Conservation (phyloP, 257 asterid genomes). For the Linaria vulgaris region DNA sequence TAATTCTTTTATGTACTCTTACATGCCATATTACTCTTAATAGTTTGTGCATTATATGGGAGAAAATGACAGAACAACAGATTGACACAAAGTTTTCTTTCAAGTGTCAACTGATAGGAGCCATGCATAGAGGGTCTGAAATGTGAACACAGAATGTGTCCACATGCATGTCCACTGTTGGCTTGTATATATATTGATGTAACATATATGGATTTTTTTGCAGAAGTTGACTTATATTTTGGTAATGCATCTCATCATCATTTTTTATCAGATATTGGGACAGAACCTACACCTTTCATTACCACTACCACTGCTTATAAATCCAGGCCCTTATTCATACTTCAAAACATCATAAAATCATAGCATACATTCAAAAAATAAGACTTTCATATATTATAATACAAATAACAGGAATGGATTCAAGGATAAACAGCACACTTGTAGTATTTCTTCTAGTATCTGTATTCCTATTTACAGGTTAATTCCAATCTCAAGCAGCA, state of each 20-base stretch:
- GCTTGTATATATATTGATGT: slow-evolving; percentile 25
- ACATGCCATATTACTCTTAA: slow-evolving; percentile 21
- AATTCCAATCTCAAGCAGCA: neutral
- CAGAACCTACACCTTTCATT: slow-evolving; percentile 22
- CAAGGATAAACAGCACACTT: slow-evolving; percentile 27
- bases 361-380: neutral
- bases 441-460: slow-evolving; percentile 30
- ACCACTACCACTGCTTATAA: slow-evolving; percentile 36
- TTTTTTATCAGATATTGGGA: slow-evolving; percentile 30
- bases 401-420: slow-evolving; percentile 33
- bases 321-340: slow-evolving; percentile 20
- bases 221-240: slow-evolving; percentile 55
- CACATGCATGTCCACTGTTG: slow-evolving; percentile 24
- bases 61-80: too few relatives aligned
- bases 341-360: slow-evolving; percentile 22
- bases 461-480: slow-evolving; percentile 51
- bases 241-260: slow-evolving; percentile 50
- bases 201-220: slow-evolving; percentile 27
- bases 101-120: slow-evolving; percentile 24
- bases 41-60: too few relatives aligned
- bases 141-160: neutral
- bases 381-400: neutral
- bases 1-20: too few relatives aligned
- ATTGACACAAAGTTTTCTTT: slow-evolving; percentile 31
- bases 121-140: slow-evolving; percentile 17